Conservation (phyloP, 208 protist species). For the Acanthamoeba triangularis region DNA sequence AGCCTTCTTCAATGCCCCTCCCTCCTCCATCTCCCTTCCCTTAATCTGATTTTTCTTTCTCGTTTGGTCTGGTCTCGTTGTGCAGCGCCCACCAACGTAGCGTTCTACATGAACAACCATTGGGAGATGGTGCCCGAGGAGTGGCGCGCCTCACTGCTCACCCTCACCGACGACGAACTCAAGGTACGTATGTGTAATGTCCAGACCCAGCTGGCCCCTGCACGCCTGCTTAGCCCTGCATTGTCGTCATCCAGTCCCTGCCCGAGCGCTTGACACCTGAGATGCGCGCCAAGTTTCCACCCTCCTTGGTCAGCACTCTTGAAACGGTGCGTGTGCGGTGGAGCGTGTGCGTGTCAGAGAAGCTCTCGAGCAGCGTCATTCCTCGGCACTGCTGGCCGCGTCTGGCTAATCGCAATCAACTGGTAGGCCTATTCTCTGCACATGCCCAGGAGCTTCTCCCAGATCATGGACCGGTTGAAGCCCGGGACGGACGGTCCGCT, state of each 20-base stretch:
- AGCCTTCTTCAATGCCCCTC: not conserved
- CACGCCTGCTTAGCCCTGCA: not conserved
- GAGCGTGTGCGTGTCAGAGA: not conserved
- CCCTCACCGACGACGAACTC: slow-evolving; percentile 60
- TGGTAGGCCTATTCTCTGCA: not conserved
- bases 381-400: too few species aligned
- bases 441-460: slow-evolving; percentile 27
- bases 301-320: not conserved
- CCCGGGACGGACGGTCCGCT: not conserved
- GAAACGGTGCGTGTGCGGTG: not conserved
- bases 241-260: not conserved
- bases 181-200: not conserved
- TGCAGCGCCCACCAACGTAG: slow-evolving; percentile 48
- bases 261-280: slow-evolving; percentile 14
- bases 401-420: too few species aligned
- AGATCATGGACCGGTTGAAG: slow-evolving; percentile 12
- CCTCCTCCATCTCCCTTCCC: not conserved
- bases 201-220: not conserved
- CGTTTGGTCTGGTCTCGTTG: not conserved
- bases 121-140: slow-evolving; percentile 60
- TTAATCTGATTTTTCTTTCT: not conserved
- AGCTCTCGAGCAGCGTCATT: not conserved
- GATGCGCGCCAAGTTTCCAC: slow-evolving; percentile 20
- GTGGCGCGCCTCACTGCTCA: slow-evolving; percentile 25
- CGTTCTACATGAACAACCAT: slow-evolving; percentile 63